phyloP scores from a whole-genome alignment of 345 rosid genomes.

The Citropsis articulata region DNA sequence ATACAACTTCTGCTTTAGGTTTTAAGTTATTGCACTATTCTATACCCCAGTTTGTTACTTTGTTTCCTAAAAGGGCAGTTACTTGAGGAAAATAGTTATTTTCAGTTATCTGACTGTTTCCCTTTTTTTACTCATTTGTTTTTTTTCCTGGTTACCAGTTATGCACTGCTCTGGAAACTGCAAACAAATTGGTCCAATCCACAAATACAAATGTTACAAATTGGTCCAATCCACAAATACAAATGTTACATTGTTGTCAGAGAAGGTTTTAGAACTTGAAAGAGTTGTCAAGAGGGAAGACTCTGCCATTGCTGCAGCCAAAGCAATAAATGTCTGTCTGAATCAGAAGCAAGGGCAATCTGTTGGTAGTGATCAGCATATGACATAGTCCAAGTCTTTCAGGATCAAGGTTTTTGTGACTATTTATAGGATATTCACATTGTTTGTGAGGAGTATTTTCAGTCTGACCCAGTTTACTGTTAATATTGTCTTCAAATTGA shows the following conservation, averaged over 20 bases:
- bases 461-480: neutral
- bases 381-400: neutral
- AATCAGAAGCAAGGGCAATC: conserved; percentile 15
- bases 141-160: conserved; percentile 40
- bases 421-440: neutral
- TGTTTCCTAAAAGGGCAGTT: neutral
- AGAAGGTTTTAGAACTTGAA: conserved; percentile 70
- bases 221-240: conserved; percentile 55
- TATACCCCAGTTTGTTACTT: neutral
- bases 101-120: neutral
- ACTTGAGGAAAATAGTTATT: neutral
- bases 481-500: neutral
- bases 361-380: neutral
- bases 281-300: conserved; percentile 67
- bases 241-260: conserved; percentile 46
- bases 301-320: conserved; percentile 58
- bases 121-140: neutral
- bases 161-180: conserved; percentile 71
- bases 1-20: neutral
- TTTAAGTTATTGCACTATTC: neutral
- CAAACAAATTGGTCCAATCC: conserved; percentile 77
- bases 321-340: conserved; percentile 32
- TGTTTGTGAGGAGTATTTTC: neutral
- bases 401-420: neutral
- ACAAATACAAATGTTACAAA: no score